Evolutionary conservation across 2,329 filamentous ascomycete genomes (phyloP).

Genomic region (Calycina herbarum): DNA sequence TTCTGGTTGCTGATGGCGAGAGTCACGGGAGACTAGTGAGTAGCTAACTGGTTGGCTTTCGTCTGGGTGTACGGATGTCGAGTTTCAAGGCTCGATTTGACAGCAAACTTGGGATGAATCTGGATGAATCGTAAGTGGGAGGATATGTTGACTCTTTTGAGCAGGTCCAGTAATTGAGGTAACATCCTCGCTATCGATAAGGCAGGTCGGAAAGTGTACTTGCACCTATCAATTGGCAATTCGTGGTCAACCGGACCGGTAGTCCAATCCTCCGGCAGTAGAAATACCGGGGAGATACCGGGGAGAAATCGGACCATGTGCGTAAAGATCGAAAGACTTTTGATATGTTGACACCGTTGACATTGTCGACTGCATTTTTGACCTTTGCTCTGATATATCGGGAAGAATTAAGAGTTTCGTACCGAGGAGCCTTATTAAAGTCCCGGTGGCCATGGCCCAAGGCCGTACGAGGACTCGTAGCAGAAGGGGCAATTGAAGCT

Average conservation of each 20-base stretch:
- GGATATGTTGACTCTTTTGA: background rate
- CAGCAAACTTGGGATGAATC: too few species aligned
- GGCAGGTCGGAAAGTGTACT: background rate
- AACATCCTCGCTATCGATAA: background rate
- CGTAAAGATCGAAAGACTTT: background rate
- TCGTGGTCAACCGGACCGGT: too few species aligned
- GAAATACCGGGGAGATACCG: background rate
- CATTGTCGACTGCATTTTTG: background rate
- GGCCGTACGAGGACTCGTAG: background rate
- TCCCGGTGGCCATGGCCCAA: background rate
- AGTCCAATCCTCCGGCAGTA: too few species aligned
- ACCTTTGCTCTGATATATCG: background rate
- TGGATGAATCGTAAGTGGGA: background rate
- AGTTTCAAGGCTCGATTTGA: background rate
- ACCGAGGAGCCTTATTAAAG: background rate
- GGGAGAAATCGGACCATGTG: background rate
- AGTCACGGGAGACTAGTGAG: background rate
- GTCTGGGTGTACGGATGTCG: background rate
- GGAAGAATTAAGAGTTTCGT: background rate
- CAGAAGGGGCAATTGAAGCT: background rate
- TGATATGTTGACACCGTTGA: background rate
- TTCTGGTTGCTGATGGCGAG: background rate
- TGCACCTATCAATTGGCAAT: too few species aligned
- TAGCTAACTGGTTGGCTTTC: background rate
- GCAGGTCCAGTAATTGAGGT: background rate